phyloP scores from a whole-genome alignment of 352 stramenopile species.

The Pythium utonaiense region DNA sequence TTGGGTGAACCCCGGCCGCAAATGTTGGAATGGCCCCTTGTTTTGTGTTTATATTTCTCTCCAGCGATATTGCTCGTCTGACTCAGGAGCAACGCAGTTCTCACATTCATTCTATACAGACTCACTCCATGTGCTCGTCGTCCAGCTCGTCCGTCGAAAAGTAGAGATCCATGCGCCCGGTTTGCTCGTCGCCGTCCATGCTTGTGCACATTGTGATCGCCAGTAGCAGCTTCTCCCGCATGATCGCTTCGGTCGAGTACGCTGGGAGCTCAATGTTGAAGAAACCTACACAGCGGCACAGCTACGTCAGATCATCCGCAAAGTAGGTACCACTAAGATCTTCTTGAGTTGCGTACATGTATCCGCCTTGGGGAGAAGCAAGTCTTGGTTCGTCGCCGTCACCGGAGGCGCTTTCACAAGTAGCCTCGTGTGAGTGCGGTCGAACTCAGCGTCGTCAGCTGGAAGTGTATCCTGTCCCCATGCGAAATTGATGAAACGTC shows the following conservation, averaged over 20 bases:
- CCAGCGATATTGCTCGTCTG: not conserved
- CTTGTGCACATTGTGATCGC: conserved; percentile 82
- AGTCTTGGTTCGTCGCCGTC: conserved; percentile 39
- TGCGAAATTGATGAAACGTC: conserved; percentile 81
- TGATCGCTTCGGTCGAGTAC: conserved; percentile 67
- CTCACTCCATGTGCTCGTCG: conserved; percentile 53
- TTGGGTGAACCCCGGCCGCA: not conserved
- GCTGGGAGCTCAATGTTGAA: conserved; percentile 83
- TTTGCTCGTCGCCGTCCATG: conserved; percentile 76
- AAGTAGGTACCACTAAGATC: not conserved
- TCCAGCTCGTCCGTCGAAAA: conserved; percentile 60
- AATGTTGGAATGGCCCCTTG: not conserved
- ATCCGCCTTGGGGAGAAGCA: conserved; percentile 67
- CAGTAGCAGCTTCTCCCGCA: conserved; percentile 64
- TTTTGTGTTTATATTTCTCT: not conserved
- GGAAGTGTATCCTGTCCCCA: conserved; percentile 81
- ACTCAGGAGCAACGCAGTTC: not conserved
- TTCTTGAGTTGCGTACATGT: conserved; percentile 39
- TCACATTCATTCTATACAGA: not conserved
- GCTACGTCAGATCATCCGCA: not conserved
- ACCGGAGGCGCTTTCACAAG: conserved; percentile 62
- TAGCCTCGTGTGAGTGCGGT: conserved; percentile 67
- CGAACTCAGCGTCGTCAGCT: conserved; percentile 74
- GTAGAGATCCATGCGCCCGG: conserved; percentile 65
- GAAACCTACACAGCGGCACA: conserved; percentile 35